phyloP scores from a whole-genome alignment of 345 rosid genomes.

The Corchorus capsularis region DNA sequence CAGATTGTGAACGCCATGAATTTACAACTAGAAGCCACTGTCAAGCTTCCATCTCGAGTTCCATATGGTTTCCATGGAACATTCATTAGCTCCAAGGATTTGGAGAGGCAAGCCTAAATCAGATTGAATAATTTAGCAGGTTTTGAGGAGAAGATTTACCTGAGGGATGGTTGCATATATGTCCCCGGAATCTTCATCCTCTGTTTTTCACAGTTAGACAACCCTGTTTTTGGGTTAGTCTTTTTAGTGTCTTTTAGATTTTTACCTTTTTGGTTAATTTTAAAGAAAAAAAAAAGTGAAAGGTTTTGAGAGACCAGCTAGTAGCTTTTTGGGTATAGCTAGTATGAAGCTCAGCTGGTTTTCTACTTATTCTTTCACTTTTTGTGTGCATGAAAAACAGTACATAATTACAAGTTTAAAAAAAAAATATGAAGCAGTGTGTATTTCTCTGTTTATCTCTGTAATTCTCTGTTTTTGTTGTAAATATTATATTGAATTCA shows the following conservation, averaged over 20 bases:
- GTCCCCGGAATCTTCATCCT: conserved; percentile 76
- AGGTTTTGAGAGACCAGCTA: conserved; percentile 50
- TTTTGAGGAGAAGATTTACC: conserved; percentile 45
- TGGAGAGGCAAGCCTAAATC: conserved; percentile 48
- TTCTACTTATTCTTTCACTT: conserved; percentile 49
- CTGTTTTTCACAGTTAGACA: conserved; percentile 17
- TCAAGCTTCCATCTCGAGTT: conserved; percentile 77
- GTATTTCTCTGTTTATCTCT: conserved; percentile 8
- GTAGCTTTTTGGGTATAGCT: conserved; percentile 63
- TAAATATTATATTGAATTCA: conserved; percentile 1
- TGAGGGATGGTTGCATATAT: conserved; percentile 69
- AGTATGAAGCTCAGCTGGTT: conserved; percentile 75
- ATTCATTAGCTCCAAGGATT: conserved; percentile 53
- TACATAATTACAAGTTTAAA: conserved; percentile 1
- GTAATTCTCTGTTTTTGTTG: conserved; percentile 13
- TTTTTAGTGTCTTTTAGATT: neutral
- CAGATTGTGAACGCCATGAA: conserved; percentile 66
- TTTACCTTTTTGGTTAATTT: conserved; percentile 19
- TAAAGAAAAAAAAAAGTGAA: conserved; percentile 12
- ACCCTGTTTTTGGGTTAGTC: conserved; percentile 5
- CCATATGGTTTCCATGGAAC: conserved; percentile 93
- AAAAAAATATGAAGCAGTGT: neutral
- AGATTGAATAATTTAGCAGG: neutral
- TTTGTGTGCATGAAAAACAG: conserved; percentile 14
- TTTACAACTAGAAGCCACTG: conserved; percentile 58